Evolutionary conservation across 805 yeast species (phyloP), one percentile per base, ranked within the genome.

Genomic region (Hyphopichia homilentoma): DNA sequence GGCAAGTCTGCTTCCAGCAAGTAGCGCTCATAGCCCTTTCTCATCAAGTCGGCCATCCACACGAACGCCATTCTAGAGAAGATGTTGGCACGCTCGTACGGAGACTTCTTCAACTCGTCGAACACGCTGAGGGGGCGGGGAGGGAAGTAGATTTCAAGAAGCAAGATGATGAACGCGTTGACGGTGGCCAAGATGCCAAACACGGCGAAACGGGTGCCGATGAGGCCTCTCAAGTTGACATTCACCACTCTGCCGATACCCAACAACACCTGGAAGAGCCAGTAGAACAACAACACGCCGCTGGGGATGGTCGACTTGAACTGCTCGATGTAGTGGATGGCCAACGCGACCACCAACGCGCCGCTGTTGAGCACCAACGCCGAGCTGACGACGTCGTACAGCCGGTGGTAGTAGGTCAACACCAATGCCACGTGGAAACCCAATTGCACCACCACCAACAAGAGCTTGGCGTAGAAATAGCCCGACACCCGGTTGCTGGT

Each of bases 21-120:
- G 47, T 48, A 77, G 39, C 75, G 76, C 25, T 68, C 62, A 48
- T 81, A 83, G 11, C 97, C 97, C 33, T 75, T 75, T 44, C 64
- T 74, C 81, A 93, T 86, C 48, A 93, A 63, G 1, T 74, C 78
- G 14, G 87, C 79, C 95, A 93, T 86, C 97, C 98, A 93, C 17
- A 79, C 63, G 55, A 93, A 90, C 0, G 95, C 81, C 32, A 90
- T 64, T 32, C 75, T 67, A 2, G 95, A 81, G 41, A 90, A 76
- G 11, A 88, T 62, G 52, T 89, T 80, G 8, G 87, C 84, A 34
- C 54, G 55, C 24, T 77, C 81, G 25, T 65, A 59, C 1, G 81
- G 83, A 27, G 66, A 44, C 12, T 30, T 11, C 38, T 38, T 38
- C 47, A 37, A 22, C 37, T 44, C 29, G 42, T 45, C 16, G 25